phyloP scores from a whole-genome alignment of 1,284 basidiomycete genomes.

The Mycosarcoma maydis region DNA sequence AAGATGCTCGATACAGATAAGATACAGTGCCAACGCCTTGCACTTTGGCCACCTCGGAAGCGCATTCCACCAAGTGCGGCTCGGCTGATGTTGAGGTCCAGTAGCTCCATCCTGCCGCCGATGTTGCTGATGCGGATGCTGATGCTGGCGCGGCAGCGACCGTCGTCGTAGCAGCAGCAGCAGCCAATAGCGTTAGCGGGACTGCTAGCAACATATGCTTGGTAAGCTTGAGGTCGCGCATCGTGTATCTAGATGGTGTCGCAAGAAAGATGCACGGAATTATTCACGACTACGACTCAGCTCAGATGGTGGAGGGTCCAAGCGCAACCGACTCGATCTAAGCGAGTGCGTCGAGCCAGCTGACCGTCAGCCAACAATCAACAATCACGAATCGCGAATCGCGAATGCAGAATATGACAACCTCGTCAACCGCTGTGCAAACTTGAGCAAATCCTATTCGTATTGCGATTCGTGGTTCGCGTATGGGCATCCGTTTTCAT shows the following conservation, averaged over 20 bases:
- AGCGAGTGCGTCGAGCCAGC: too few relatives aligned
- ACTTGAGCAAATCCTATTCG: too few relatives aligned
- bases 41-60: conserved; percentile 5
- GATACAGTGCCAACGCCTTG: background rate
- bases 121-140: background rate
- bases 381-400: too few relatives aligned
- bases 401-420: too few relatives aligned
- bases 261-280: background rate
- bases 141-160: conserved; percentile 1
- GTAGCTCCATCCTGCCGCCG: conserved; percentile 13
- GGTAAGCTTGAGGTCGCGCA: conserved; percentile 1
- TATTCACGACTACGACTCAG: background rate
- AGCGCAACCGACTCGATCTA: background rate
- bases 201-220: conserved; percentile 1
- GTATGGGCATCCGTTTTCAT: too few relatives aligned
- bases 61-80: background rate
- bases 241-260: background rate
- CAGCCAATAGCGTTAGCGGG: background rate
- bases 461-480: too few relatives aligned
- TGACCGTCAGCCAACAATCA: too few relatives aligned
- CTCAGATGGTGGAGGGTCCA: background rate
- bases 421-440: too few relatives aligned
- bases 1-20: conserved; percentile 1
- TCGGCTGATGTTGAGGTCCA: conserved; percentile 4
- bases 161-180: background rate